A percentile compares a stretch with the other conserved stretches of the same genome.
phyloP scores from a whole-genome alignment of 1,284 basidiomycete species.

The Rhodotorula sp. region DNA sequence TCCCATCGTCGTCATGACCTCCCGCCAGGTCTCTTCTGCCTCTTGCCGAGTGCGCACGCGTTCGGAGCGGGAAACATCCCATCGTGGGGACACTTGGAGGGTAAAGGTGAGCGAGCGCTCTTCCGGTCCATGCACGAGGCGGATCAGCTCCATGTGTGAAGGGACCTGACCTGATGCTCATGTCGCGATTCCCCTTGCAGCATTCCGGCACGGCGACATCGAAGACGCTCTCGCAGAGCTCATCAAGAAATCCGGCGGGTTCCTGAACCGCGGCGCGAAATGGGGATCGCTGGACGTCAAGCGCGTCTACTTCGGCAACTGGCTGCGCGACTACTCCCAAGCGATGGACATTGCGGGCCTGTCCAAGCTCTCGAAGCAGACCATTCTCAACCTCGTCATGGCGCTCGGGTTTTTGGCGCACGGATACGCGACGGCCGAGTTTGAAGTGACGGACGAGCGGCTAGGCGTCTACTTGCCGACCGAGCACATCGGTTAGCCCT shows the following conservation, averaged over 20 bases:
- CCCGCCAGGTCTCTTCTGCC: not conserved
- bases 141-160: not conserved
- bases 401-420: constrained; percentile 77
- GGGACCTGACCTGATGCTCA: not conserved
- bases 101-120: constrained; percentile 1
- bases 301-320: constrained; percentile 53
- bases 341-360: constrained; percentile 78
- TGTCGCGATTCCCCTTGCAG: not conserved
- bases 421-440: constrained; percentile 68
- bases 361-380: constrained; percentile 60
- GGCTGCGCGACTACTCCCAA: constrained; percentile 67
- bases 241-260: constrained; percentile 42
- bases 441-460: constrained; percentile 84
- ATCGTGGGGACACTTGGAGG: constrained; percentile 38
- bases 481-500: constrained; percentile 68
- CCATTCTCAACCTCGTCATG: constrained; percentile 61
- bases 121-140: not conserved
- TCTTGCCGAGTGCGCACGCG: not conserved
- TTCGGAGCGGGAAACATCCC: constrained; percentile 47
- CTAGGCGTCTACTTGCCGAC: constrained; percentile 82
- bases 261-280: constrained; percentile 43
- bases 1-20: constrained; percentile 8
- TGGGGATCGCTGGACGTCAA: constrained; percentile 47
- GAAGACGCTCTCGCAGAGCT: constrained; percentile 41
- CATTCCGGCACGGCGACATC: constrained; percentile 45